phyloP scores from a whole-genome alignment of 164 flowering plant species.

The Cinnamomum micranthum region DNA sequence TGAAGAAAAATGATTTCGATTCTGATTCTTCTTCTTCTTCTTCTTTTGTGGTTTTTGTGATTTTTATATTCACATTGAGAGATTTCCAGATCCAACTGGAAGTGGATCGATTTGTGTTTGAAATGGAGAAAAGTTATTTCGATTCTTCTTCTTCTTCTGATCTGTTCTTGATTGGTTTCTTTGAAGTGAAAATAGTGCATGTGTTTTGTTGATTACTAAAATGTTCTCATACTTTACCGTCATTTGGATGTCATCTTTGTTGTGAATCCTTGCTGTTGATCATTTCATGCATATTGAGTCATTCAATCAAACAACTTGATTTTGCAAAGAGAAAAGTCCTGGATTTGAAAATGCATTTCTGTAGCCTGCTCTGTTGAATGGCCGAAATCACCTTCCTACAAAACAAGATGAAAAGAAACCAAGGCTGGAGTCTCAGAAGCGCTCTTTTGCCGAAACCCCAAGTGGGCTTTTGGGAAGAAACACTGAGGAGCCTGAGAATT shows the following conservation, averaged over 20 bases:
- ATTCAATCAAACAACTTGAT: too few species aligned
- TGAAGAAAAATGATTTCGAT: neutral
- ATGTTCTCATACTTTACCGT: too few species aligned
- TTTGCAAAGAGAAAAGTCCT: too few species aligned
- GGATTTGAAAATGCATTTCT: neutral
- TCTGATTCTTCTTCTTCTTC: neutral
- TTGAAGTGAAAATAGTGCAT: too few species aligned
- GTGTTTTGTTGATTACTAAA: too few species aligned
- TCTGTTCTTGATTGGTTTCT: too few species aligned
- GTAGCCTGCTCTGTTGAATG: slow-evolving; percentile 4
- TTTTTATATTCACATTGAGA: neutral
- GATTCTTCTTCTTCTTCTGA: too few species aligned
- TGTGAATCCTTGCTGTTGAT: too few species aligned
- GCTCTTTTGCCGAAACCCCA: slow-evolving; percentile 22
- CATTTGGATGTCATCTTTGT: too few species aligned
- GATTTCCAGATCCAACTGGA: too few species aligned
- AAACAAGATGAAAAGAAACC: slow-evolving; percentile 25
- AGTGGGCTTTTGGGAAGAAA: slow-evolving; percentile 34
- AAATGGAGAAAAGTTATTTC: neutral
- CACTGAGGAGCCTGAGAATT: slow-evolving; percentile 54
- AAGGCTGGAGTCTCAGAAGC: slow-evolving; percentile 61
- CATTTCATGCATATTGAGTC: too few species aligned
- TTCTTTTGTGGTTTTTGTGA: neutral
- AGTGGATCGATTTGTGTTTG: neutral
- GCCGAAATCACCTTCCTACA: slow-evolving; percentile 17